These are phyloP conservation scores for Senna siamea DNA, from an alignment of 306 rosid genomes.

Conservation along the genomic window DNA sequence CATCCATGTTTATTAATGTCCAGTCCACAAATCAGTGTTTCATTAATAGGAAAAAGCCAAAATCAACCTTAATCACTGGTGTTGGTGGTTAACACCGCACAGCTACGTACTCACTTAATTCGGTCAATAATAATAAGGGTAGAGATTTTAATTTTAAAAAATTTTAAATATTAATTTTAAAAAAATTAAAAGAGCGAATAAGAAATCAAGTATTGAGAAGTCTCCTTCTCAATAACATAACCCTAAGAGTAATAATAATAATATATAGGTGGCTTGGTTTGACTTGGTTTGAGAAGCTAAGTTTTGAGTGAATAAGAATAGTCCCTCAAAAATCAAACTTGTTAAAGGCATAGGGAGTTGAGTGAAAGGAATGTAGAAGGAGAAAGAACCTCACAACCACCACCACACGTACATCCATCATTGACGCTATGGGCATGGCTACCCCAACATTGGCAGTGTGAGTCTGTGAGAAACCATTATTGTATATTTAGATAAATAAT, in stretches of 20 bases:
- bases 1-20: constrained; percentile 19
- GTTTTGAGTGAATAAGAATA: no score
- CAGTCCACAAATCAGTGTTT: constrained; percentile 25
- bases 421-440: not conserved
- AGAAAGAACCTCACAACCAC: constrained; percentile 45
- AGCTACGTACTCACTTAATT: no score
- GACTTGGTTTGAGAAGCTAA: no score
- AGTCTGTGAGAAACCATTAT: constrained; percentile 36
- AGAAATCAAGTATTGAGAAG: no score
- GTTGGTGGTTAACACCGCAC: not conserved
- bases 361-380: not conserved
- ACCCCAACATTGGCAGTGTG: constrained; percentile 29
- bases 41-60: not conserved
- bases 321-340: not conserved
- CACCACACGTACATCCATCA: constrained; percentile 46
- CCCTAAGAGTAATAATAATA: no score
- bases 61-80: not conserved
- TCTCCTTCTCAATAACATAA: no score
- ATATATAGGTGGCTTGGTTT: no score
- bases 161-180: no score
- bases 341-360: not conserved
- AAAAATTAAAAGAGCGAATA: no score
- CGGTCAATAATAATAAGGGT: not conserved
- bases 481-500: no score
- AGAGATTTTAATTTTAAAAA: no score